These are phyloP conservation scores for Galerina marginata DNA, from an alignment of 768 basidiomycete genomes.

Conservation along the genomic window DNA sequence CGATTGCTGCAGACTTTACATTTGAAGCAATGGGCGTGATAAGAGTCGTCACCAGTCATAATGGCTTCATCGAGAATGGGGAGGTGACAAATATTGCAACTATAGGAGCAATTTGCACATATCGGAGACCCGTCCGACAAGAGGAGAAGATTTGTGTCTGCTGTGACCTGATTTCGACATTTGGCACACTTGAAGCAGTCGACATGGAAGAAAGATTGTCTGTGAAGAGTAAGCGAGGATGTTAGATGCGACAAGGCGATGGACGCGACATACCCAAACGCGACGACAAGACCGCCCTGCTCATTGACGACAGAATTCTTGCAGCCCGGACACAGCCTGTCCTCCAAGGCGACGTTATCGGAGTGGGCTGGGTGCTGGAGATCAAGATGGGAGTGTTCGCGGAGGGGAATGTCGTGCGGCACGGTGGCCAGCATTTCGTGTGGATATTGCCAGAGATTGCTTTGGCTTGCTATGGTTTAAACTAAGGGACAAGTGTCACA, in stretches of 20 bases:
- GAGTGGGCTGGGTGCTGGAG: conserved; percentile 27
- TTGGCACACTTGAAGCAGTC: conserved; percentile 98
- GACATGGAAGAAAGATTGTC: conserved; percentile 93
- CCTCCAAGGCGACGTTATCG: conserved; percentile 43
- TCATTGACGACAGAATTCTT: conserved; percentile 81
- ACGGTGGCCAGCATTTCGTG: conserved; percentile 32
- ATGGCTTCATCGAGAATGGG: conserved; percentile 99
- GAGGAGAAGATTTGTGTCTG: conserved; percentile 95
- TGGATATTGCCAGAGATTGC: conserved; percentile 18
- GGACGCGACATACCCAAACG: conserved; percentile 79
- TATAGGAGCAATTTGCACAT: conserved; percentile 91
- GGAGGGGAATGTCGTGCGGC: conserved; percentile 33
- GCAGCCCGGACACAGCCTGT: conserved; percentile 83
- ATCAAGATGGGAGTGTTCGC: conserved; percentile 43
- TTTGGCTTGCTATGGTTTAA: conserved; percentile 13
- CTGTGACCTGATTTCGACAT: conserved; percentile 89
- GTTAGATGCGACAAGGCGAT: conserved; percentile 4
- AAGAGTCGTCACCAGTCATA: conserved; percentile 99
- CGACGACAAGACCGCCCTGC: conserved; percentile 87
- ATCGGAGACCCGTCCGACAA: conserved; percentile 98
- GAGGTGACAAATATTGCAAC: conserved; percentile 92
- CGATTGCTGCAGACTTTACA: conserved; percentile 93
- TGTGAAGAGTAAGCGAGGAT: conserved; percentile 34
- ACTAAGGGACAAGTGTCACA: conserved; percentile 19
- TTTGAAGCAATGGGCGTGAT: conserved; percentile 98